These are phyloP conservation scores for Vitis hybrid DNA, from an alignment of 177 flowering plant genomes.

Conservation along the genomic window DNA sequence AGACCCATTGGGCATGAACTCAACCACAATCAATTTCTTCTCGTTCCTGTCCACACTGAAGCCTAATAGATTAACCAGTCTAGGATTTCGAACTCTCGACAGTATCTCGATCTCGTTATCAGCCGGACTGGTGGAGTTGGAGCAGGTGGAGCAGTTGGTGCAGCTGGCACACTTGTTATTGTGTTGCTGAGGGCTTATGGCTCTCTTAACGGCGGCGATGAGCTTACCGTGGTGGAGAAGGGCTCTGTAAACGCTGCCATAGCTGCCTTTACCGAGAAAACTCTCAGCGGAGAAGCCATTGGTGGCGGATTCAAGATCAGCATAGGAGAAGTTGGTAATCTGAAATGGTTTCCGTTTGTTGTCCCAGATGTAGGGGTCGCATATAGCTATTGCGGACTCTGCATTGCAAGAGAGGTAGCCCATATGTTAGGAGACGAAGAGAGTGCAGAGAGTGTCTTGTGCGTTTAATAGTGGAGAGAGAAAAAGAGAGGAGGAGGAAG, in stretches of 20 bases:
- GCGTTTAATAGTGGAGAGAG: neutral
- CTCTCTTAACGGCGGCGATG: conserved; percentile 61
- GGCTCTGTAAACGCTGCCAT: conserved; percentile 75
- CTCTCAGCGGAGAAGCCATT: conserved; percentile 46
- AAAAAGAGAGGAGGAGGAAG: conserved; percentile 1
- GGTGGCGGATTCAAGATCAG: conserved; percentile 65
- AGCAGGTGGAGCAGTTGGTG: conserved; percentile 3
- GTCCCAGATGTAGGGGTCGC: conserved; percentile 48
- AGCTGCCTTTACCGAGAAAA: conserved; percentile 83
- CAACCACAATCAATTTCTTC: conserved; percentile 41
- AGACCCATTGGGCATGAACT: conserved; percentile 70
- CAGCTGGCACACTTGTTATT: neutral
- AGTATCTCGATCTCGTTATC: conserved; percentile 69
- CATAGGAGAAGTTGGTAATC: conserved; percentile 45
- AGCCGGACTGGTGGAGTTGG: conserved; percentile 20
- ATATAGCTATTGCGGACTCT: conserved; percentile 53
- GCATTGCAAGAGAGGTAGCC: conserved; percentile 66
- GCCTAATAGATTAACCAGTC: conserved; percentile 63
- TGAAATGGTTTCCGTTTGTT: conserved; percentile 14
- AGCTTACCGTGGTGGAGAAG: conserved; percentile 49
- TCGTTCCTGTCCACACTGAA: conserved; percentile 25
- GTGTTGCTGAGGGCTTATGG: conserved; percentile 11
- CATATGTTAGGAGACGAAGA: conserved; percentile 17
- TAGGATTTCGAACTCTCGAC: conserved; percentile 40
- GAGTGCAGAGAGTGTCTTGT: neutral